Conservation (phyloP, 306 rosid species). For the Vigna angularis region DNA sequence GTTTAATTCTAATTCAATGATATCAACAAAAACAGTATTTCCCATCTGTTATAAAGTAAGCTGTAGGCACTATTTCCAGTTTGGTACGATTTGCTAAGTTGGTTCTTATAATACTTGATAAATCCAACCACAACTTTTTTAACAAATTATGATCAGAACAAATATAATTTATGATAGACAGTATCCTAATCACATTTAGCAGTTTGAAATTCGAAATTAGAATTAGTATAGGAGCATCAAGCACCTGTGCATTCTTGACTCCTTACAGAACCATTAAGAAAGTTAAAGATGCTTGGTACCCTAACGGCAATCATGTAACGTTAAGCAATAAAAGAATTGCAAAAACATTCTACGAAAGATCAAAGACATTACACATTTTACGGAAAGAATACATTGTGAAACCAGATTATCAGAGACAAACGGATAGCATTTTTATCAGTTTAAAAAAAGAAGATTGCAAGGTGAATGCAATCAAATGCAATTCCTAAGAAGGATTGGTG, state of each 20-base stretch:
- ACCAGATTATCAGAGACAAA: neutral
- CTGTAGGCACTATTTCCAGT: too few relatives aligned
- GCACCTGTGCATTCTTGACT: conserved; percentile 6
- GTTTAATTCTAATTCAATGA: neutral
- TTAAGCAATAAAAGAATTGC: neutral
- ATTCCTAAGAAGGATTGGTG: neutral
- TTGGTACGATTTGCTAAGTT: too few relatives aligned
- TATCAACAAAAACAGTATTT: neutral
- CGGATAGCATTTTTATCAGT: neutral
- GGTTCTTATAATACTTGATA: neutral
- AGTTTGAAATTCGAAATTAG: neutral
- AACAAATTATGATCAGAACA: neutral
- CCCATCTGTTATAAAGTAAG: neutral
- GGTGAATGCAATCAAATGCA: neutral
- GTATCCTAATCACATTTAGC: neutral
- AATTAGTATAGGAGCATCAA: neutral
- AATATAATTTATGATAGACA: neutral
- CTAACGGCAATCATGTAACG: neutral
- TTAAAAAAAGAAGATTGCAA: neutral
- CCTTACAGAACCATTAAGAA: neutral
- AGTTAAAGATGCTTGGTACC: neutral
- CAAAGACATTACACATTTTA: neutral
- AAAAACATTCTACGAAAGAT: neutral
- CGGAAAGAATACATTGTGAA: neutral
- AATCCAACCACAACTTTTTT: neutral